phyloP scores from a whole-genome alignment of 129 eudicot species.

The Flaveria linearis region DNA sequence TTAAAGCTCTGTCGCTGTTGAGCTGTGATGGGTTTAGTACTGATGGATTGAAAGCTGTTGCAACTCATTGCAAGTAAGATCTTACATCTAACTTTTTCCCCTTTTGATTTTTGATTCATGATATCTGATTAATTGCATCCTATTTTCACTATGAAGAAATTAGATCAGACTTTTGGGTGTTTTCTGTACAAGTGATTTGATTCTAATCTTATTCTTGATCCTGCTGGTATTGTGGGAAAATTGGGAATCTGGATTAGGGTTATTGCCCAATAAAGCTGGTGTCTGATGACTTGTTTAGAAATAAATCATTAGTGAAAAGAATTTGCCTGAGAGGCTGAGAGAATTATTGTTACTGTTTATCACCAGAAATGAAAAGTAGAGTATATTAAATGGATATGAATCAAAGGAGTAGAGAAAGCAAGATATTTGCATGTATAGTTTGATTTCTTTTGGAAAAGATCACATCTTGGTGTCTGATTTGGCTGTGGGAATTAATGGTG shows the following conservation, averaged over 20 bases:
- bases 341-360: constrained; percentile 16
- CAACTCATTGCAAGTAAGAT: constrained; percentile 78
- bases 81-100: background rate
- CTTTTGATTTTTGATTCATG: background rate
- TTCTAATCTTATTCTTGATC: background rate
- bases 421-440: constrained; percentile 40
- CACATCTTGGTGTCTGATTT: constrained; percentile 27
- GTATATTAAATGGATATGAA: constrained; percentile 12
- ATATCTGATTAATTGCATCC: constrained; percentile 5
- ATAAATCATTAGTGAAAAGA: constrained; percentile 7
- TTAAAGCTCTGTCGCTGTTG: constrained; percentile 59
- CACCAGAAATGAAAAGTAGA: constrained; percentile 20
- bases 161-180: too few relatives aligned
- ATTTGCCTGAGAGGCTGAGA: background rate
- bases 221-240: constrained; percentile 4
- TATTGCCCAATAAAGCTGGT: background rate
- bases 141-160: background rate
- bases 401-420: constrained; percentile 28
- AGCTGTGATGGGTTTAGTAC: constrained; percentile 90
- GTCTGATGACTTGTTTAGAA: constrained; percentile 7
- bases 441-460: constrained; percentile 27
- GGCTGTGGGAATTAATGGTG: constrained; percentile 7
- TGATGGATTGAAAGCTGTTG: constrained; percentile 73
- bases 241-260: constrained; percentile 25
- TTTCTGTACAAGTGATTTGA: too few relatives aligned